These are phyloP conservation scores for Emmonsia crescens DNA, from an alignment of 2,329 filamentous ascomycete species.

Conservation along the genomic window DNA sequence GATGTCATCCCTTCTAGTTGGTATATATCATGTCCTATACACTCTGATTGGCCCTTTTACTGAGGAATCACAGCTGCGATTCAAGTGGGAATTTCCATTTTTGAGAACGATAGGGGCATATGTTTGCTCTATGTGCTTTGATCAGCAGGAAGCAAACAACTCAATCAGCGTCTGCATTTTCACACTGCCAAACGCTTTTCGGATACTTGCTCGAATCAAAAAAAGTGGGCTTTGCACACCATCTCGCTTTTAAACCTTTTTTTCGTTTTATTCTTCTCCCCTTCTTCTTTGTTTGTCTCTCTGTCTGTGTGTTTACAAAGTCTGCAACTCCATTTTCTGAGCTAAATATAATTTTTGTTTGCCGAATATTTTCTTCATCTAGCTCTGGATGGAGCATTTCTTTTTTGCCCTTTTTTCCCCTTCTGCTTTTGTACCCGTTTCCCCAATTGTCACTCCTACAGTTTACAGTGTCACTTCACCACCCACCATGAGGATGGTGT, in stretches of 20 bases:
- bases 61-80: neutral
- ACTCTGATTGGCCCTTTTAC: neutral
- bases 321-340: neutral
- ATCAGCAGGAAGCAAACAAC: constrained; percentile 1
- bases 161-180: neutral
- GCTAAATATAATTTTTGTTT: neutral
- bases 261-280: neutral
- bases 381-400: neutral
- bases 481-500: neutral
- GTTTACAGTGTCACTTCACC: neutral
- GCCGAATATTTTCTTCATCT: neutral
- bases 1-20: neutral
- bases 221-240: neutral
- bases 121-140: neutral
- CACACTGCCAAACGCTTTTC: neutral
- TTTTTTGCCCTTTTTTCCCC: too few species aligned
- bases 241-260: neutral
- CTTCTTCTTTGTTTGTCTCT: neutral
- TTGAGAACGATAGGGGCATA: neutral
- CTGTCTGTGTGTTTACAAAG: neutral
- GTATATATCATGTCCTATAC: neutral
- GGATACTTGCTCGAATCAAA: neutral
- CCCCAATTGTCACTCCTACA: neutral
- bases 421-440: neutral
- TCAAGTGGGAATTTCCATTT: neutral